Evolutionary conservation across 179 eudicot species (phyloP).

Genomic region (Beta lomatogona): DNA sequence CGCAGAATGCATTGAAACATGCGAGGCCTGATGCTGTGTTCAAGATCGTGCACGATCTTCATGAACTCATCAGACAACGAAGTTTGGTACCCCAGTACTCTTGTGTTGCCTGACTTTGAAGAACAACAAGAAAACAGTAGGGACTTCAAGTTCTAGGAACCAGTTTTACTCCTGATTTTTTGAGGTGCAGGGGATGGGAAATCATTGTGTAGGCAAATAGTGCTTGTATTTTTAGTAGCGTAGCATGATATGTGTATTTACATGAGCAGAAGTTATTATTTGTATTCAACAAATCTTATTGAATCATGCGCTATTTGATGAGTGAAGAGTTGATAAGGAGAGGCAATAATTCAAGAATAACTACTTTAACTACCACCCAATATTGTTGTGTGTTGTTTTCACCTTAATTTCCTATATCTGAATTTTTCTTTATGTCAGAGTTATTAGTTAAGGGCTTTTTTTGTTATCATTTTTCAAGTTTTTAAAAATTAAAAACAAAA

Average conservation of each 20-base stretch:
- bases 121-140: constrained; percentile 11
- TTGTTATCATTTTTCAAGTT: too few species aligned
- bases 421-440: too few species aligned
- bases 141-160: background rate
- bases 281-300: constrained; percentile 9
- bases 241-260: constrained; percentile 17
- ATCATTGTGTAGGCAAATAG: constrained; percentile 7
- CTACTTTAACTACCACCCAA: background rate
- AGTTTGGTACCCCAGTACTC: constrained; percentile 54
- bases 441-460: too few species aligned
- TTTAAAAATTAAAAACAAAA: too few species aligned
- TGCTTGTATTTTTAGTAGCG: background rate
- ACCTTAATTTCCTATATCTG: too few species aligned
- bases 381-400: too few species aligned
- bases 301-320: background rate
- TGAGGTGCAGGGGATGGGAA: background rate
- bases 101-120: constrained; percentile 42
- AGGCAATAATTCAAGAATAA: background rate
- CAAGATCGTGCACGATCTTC: constrained; percentile 95
- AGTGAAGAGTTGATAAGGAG: background rate
- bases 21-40: constrained; percentile 94
- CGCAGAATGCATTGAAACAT: constrained; percentile 73
- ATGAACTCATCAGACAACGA: constrained; percentile 74
- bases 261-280: background rate
- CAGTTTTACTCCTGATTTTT: constrained; percentile 16